A percentile compares a stretch with the other conserved stretches of the same genome.
These are phyloP conservation scores for Naganishia antarctica DNA, from an alignment of 768 basidiomycete species.

Conservation along the genomic window DNA sequence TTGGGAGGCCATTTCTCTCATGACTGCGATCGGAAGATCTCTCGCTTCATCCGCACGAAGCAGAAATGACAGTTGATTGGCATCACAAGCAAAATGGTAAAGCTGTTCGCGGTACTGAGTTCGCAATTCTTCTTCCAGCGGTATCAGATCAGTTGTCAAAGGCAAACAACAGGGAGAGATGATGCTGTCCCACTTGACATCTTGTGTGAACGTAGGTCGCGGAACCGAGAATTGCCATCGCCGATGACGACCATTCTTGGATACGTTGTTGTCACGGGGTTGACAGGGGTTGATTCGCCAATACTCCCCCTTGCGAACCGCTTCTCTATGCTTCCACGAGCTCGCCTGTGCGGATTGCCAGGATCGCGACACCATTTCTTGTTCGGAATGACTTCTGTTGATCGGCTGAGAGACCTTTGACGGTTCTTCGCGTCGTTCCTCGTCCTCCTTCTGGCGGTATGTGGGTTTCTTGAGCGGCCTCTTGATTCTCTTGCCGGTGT, in stretches of 20 bases:
- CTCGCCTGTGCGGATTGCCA: conserved; percentile 18
- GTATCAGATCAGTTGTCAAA: conserved; percentile 83
- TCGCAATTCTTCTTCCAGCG: conserved; percentile 67
- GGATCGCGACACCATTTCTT: conserved; percentile 8
- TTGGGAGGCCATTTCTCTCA: conserved; percentile 91
- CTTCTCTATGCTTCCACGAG: conserved; percentile 16
- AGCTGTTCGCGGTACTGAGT: conserved; percentile 73
- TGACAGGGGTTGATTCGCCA: conserved; percentile 44
- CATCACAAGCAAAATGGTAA: conserved; percentile 79
- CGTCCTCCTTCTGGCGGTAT: conserved; percentile 14
- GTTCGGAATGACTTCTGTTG: conserved; percentile 10
- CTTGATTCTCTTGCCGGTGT: conserved; percentile 28
- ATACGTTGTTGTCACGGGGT: conserved; percentile 33
- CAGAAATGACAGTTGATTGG: conserved; percentile 80
- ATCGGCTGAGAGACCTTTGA: background rate
- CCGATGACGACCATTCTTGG: conserved; percentile 55
- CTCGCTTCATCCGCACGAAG: conserved; percentile 57
- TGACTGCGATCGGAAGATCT: conserved; percentile 46
- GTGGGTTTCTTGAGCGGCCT: conserved; percentile 14
- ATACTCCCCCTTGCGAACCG: conserved; percentile 8
- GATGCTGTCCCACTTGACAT: conserved; percentile 81
- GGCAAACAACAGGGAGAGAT: conserved; percentile 81
- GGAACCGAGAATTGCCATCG: conserved; percentile 87
- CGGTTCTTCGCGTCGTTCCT: background rate
- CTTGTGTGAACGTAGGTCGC: conserved; percentile 66